Evolutionary conservation across 345 rosid species (phyloP), one percentile per base, ranked within the genome.

Genomic region (Eucalyptus sp.): DNA sequence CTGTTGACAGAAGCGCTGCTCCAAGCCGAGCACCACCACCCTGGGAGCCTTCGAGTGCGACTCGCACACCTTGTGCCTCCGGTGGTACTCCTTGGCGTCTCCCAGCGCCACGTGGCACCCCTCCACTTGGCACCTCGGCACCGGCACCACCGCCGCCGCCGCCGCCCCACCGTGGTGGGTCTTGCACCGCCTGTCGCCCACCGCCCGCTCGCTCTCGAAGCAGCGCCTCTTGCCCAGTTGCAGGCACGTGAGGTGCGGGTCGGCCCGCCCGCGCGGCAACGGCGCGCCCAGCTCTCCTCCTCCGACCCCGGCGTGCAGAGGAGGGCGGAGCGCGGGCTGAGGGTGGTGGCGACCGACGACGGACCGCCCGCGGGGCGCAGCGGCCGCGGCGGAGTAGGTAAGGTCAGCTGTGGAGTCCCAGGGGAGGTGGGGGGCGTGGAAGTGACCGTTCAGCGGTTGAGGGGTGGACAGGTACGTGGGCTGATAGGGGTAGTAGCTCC

Each of bases 1-100:
- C 90, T 97, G 98, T 91, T 97, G 99, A 89, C 99, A 97, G 90
- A 97, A 97, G 8, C 99, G 94, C 89, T 96, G 96, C 89, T 95
- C 96, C 56, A 94, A 48, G 88, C 99, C 99, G 37, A 88, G 86
- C 81, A 97, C 98, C 83, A 90, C 60, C 5, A 95, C 99, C 89
- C 90, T 94, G 27, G 97, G 94, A 89, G 95, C 94, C 90, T 97
- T 96, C 2, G 99, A 93, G 91, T 97, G 99, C 89, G 90, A 90
- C 91, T 94, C 99, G 46, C 99, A 97, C 71, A 97, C 97, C 90
- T 95, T 96, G 89, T 97, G 99, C 90, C 96, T 94, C 87, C 94
- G 90, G 88, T 97, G 97, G 93, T 97, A 97, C 76, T 94, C 97
- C 90, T 95, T 97, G 9, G 96, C 94, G 88, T 93, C 91, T 7